These are phyloP conservation scores for Amphibolis antarctica DNA, from an alignment of 106 monocot genomes.

Conservation along the genomic window DNA sequence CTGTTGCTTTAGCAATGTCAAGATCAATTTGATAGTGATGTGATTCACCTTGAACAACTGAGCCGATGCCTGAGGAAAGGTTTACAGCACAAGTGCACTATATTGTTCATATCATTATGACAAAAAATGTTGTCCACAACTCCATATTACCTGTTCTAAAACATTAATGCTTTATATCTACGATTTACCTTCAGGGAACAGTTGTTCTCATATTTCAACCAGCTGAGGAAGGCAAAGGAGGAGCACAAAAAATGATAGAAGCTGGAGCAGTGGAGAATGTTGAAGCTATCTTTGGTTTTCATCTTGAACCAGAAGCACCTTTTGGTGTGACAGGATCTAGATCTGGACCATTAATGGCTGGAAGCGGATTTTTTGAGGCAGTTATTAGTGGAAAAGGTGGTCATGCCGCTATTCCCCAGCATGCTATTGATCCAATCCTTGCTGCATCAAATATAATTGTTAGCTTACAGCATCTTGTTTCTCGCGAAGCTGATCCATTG, in stretches of 20 bases:
- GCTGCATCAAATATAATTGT: slow-evolving; percentile 93
- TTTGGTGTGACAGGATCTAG: slow-evolving; percentile 56
- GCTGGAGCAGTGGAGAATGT: slow-evolving; percentile 62
- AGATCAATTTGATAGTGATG: too few species aligned
- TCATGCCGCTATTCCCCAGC: slow-evolving; percentile 91
- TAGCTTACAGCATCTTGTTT: slow-evolving; percentile 91
- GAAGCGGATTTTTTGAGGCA: slow-evolving; percentile 86
- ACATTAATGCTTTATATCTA: neutral
- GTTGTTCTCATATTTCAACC: slow-evolving; percentile 89
- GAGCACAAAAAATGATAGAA: slow-evolving; percentile 81
- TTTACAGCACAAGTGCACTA: too few species aligned
- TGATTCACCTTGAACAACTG: too few species aligned
- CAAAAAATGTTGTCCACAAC: too few species aligned
- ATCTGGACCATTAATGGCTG: slow-evolving; percentile 83
- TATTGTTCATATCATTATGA: too few species aligned
- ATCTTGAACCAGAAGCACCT: slow-evolving; percentile 27
- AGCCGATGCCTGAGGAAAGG: too few species aligned
- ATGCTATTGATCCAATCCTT: slow-evolving; percentile 87
- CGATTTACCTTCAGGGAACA: slow-evolving; percentile 44
- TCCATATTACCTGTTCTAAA: too few species aligned
- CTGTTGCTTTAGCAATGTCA: too few species aligned
- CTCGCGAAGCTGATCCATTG: slow-evolving; percentile 94
- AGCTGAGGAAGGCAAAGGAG: slow-evolving; percentile 92
- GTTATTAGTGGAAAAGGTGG: slow-evolving; percentile 95
- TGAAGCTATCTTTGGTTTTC: slow-evolving; percentile 86